These are phyloP conservation scores for Ballota nigra DNA, from an alignment of 257 asterid genomes.

Conservation along the genomic window DNA sequence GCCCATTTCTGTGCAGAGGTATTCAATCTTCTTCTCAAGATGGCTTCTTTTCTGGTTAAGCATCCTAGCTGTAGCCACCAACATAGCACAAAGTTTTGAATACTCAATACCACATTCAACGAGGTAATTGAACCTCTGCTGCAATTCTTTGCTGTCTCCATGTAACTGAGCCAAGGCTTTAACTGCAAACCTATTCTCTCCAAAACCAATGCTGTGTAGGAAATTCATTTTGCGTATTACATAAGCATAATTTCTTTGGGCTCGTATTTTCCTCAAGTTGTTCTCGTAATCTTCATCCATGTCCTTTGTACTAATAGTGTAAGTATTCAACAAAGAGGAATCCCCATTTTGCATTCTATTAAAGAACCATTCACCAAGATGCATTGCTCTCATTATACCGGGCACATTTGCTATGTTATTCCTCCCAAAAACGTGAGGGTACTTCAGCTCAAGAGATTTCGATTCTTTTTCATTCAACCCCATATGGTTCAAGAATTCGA, in stretches of 20 bases:
- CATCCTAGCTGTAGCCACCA: constrained; percentile 36
- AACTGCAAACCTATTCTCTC: constrained; percentile 52
- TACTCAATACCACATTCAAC: constrained; percentile 43
- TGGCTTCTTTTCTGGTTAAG: constrained; percentile 46
- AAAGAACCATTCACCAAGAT: constrained; percentile 64
- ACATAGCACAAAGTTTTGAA: constrained; percentile 50
- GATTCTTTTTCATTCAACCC: constrained; percentile 37
- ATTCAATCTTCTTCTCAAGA: constrained; percentile 47
- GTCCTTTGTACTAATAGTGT: constrained; percentile 27
- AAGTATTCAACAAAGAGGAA: constrained; percentile 38
- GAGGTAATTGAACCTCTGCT: constrained; percentile 54
- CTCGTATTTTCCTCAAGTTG: constrained; percentile 30
- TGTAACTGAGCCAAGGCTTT: constrained; percentile 39
- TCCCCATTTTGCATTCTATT: constrained; percentile 44
- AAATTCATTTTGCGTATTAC: constrained; percentile 39
- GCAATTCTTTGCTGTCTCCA: constrained; percentile 38
- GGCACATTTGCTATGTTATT: constrained; percentile 55
- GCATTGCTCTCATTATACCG: constrained; percentile 46
- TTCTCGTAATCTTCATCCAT: constrained; percentile 40
- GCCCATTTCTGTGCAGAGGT: constrained; percentile 48
- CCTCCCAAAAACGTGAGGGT: constrained; percentile 60
- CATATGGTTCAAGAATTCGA: constrained; percentile 44
- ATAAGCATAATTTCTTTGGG: constrained; percentile 34
- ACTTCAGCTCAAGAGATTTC: constrained; percentile 37
- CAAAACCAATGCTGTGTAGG: constrained; percentile 58